A percentile compares a stretch with the other conserved stretches of the same genome.
phyloP scores from a whole-genome alignment of 192 early-diverging fungal species.

The Podila epigama region DNA sequence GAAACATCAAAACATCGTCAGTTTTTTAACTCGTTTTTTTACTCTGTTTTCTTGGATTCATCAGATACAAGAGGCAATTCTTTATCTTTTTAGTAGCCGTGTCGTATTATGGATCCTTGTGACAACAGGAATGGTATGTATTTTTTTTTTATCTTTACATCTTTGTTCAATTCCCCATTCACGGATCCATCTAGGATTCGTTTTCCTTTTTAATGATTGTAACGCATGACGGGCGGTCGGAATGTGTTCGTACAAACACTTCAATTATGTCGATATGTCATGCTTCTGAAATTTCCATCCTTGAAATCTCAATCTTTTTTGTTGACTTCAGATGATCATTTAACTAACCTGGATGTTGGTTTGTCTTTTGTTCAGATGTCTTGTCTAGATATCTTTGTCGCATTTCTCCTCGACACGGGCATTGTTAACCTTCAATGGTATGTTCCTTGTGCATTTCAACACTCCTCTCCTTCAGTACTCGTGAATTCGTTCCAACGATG shows the following conservation, averaged over 20 bases:
- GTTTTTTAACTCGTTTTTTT: not conserved
- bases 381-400: too few species aligned
- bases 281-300: slow-evolving; percentile 45
- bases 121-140: too few species aligned
- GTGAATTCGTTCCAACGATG: slow-evolving; percentile 26
- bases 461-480: not conserved
- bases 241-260: slow-evolving; percentile 54
- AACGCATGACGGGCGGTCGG: slow-evolving; percentile 55
- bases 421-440: slow-evolving; percentile 14
- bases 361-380: too few species aligned
- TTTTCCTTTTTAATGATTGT: slow-evolving; percentile 39
- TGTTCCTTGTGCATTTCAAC: not conserved
- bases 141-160: not conserved
- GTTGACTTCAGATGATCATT: too few species aligned
- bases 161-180: too few species aligned
- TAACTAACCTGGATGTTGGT: too few species aligned
- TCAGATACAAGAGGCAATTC: too few species aligned
- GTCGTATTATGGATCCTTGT: too few species aligned
- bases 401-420: too few species aligned
- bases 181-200: not conserved
- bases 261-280: slow-evolving; percentile 51
- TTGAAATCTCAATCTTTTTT: not conserved
- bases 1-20: not conserved
- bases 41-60: too few species aligned
- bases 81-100: too few species aligned